phyloP scores from a whole-genome alignment of 495 filamentous ascomycete species.

The Aspergillus nidulans region DNA sequence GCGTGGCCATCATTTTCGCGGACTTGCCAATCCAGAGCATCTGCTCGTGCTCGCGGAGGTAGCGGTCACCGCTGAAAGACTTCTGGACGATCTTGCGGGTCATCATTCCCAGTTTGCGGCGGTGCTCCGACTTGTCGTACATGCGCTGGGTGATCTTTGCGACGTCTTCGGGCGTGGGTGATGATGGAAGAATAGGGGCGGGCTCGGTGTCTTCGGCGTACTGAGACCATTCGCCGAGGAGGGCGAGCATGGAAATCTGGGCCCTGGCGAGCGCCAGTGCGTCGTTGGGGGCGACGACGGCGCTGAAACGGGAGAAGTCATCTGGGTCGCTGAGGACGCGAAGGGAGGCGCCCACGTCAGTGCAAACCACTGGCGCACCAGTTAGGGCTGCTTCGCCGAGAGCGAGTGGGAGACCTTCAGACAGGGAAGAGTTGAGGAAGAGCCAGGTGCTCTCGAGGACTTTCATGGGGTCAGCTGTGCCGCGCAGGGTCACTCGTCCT shows the following conservation, averaged over 20 bases:
- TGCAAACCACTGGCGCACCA: constrained; percentile 60
- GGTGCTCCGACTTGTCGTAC: constrained; percentile 56
- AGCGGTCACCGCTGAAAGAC: constrained; percentile 57
- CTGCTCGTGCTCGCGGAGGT: constrained; percentile 65
- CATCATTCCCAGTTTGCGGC: constrained; percentile 57
- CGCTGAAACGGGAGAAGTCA: constrained; percentile 54
- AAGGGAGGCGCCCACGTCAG: constrained; percentile 60
- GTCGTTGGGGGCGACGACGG: constrained; percentile 61
- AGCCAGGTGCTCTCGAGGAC: constrained; percentile 61
- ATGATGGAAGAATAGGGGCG: constrained; percentile 44
- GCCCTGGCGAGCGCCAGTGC: constrained; percentile 54
- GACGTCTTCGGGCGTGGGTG: constrained; percentile 50
- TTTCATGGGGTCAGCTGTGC: constrained; percentile 52
- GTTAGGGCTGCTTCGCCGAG: constrained; percentile 62
- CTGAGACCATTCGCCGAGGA: constrained; percentile 56
- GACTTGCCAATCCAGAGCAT: constrained; percentile 63
- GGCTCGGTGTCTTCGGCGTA: constrained; percentile 46
- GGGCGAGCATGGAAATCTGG: constrained; percentile 56
- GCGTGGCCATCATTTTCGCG: constrained; percentile 35
- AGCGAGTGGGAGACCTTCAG: constrained; percentile 62
- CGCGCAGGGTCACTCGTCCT: constrained; percentile 48
- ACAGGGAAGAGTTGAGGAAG: constrained; percentile 64
- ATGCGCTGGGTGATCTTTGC: constrained; percentile 52
- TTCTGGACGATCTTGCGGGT: constrained; percentile 56
- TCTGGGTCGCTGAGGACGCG: constrained; percentile 59